These are phyloP conservation scores for Boeremia lycopersici DNA, from an alignment of 2,329 filamentous ascomycete genomes.

Conservation along the genomic window DNA sequence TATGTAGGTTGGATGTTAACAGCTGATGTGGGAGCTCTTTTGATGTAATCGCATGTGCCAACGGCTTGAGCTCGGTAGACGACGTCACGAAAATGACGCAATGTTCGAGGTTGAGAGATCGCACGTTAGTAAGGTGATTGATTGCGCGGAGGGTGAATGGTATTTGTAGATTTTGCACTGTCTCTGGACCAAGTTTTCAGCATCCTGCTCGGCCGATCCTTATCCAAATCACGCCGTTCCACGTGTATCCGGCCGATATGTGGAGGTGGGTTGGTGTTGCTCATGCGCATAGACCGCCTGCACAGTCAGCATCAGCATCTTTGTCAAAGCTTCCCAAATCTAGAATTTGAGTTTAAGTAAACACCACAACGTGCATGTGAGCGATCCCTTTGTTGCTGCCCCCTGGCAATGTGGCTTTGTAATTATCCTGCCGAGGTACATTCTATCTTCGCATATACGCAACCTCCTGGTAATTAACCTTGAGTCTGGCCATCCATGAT, in stretches of 20 bases:
- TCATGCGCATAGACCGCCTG: constrained; percentile 6
- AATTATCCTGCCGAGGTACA: neutral
- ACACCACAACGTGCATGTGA: neutral
- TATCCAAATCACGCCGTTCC: neutral
- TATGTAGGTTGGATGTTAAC: neutral
- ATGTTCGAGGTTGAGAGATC: constrained; percentile 28
- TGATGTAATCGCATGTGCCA: neutral
- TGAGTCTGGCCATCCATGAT: neutral
- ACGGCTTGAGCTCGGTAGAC: constrained; percentile 20
- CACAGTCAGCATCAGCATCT: constrained; percentile 12
- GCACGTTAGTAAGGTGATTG: constrained; percentile 5
- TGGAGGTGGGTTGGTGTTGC: constrained; percentile 10
- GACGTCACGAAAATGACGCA: constrained; percentile 37
- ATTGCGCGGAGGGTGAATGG: neutral
- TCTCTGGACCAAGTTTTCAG: neutral
- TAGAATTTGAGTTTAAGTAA: constrained; percentile 5
- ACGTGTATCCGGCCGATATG: constrained; percentile 9
- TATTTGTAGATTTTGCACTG: neutral
- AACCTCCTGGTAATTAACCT: neutral
- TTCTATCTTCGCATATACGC: neutral
- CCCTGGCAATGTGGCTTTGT: neutral
- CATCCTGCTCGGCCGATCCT: constrained; percentile 16
- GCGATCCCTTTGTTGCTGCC: neutral
- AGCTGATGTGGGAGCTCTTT: neutral
- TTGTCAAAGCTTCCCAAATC: constrained; percentile 9